Percentiles rank a stretch among this genome's conserved stretches.
Evolutionary conservation across 1,284 basidiomycete species (phyloP).

Genomic region (Puccinia hordei): DNA sequence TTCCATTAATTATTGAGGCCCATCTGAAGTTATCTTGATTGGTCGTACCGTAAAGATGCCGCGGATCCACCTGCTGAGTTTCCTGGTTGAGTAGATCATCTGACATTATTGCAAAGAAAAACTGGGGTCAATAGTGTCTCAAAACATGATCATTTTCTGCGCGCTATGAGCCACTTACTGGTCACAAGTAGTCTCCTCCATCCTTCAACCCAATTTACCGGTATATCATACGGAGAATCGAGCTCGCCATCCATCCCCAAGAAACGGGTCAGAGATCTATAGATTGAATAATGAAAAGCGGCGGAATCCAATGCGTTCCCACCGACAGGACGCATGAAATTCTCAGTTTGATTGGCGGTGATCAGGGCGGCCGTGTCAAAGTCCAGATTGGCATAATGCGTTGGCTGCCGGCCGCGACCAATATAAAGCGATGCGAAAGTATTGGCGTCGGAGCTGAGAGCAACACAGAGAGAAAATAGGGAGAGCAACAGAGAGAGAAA

Average conservation of each 20-base stretch:
- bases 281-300: constrained; percentile 88
- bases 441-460: constrained; percentile 77
- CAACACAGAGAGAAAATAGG: background rate
- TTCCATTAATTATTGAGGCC: constrained; percentile 80
- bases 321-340: constrained; percentile 72
- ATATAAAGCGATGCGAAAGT: constrained; percentile 81
- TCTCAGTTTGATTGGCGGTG: constrained; percentile 67
- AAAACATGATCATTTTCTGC: background rate
- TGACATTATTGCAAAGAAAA: background rate
- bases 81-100: constrained; percentile 77
- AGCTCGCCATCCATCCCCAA: constrained; percentile 90
- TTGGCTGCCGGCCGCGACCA: constrained; percentile 80
- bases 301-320: constrained; percentile 71
- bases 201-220: constrained; percentile 75
- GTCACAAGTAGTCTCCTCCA: constrained; percentile 86
- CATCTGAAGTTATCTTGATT: constrained; percentile 95
- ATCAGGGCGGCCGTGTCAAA: constrained; percentile 67
- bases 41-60: constrained; percentile 79
- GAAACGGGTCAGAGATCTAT: constrained; percentile 77
- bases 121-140: background rate
- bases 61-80: constrained; percentile 71
- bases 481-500: background rate
- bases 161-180: constrained; percentile 56
- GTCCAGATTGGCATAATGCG: constrained; percentile 65
- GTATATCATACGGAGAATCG: constrained; percentile 78